Evolutionary conservation across 148 eudicot genomes (phyloP).

Genomic region (Oxyria digyna): DNA sequence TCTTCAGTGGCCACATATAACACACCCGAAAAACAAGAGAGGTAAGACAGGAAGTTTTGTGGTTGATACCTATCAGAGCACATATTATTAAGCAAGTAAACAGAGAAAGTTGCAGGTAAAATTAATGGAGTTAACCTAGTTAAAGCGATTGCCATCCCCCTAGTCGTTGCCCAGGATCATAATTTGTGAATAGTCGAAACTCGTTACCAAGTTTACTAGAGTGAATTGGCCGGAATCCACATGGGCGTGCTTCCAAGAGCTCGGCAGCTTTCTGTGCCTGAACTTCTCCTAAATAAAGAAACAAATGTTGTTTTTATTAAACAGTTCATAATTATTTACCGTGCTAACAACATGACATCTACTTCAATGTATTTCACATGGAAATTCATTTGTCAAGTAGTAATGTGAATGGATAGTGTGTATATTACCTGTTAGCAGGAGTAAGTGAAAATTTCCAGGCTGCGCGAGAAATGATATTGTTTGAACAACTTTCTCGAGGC

Average conservation of each 20-base stretch:
- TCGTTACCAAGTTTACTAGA: conserved; percentile 92
- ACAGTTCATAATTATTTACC: not conserved
- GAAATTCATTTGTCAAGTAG: not conserved
- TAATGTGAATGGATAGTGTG: not conserved
- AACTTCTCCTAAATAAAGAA: conserved; percentile 52
- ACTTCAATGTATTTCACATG: not conserved
- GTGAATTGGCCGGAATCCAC: conserved; percentile 80
- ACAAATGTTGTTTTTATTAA: not conserved
- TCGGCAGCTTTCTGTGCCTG: conserved; percentile 65
- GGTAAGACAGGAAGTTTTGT: not conserved
- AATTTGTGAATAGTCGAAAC: conserved; percentile 77
- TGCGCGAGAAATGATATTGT: conserved; percentile 53
- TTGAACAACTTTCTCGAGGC: conserved; percentile 74
- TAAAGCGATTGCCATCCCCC: conserved; percentile 54
- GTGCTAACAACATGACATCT: not conserved
- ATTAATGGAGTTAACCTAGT: not conserved
- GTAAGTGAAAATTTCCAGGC: conserved; percentile 46
- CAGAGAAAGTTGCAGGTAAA: not conserved
- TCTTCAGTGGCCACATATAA: not conserved
- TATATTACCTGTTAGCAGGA: conserved; percentile 66
- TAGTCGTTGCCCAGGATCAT: conserved; percentile 72
- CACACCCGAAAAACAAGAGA: not conserved
- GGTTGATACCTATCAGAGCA: not conserved
- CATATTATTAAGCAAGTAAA: not conserved
- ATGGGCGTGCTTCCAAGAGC: conserved; percentile 61